Conservation (phyloP, 2,329 filamentous ascomycete genomes). For the Penicillium sp. region DNA sequence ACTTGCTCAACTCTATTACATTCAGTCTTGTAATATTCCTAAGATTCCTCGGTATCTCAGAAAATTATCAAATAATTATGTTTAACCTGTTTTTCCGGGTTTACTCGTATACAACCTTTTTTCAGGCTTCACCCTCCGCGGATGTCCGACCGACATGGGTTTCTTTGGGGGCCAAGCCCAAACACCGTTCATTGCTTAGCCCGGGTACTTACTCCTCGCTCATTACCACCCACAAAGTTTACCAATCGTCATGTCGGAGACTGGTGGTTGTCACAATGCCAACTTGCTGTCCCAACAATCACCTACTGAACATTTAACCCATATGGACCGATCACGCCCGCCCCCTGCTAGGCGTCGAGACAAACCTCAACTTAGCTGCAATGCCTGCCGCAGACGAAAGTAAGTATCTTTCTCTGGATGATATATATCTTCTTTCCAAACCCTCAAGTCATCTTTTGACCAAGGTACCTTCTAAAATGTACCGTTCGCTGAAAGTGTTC, state of each 20-base stretch:
- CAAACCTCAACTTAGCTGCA: slow-evolving; percentile 1
- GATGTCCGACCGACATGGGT: not conserved
- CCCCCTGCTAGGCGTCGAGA: not conserved
- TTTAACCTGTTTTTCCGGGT: too few species aligned
- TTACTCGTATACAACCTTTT: too few species aligned
- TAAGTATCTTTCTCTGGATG: not conserved
- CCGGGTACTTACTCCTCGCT: too few species aligned
- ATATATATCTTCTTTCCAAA: not conserved
- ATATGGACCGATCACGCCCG: not conserved
- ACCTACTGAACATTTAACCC: not conserved
- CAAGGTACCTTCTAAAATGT: not conserved
- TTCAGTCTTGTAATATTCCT: too few species aligned
- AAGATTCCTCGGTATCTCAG: too few species aligned
- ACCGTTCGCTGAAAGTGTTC: not conserved
- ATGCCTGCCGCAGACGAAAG: not conserved
- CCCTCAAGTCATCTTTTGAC: not conserved
- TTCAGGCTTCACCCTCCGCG: not conserved
- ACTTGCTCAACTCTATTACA: too few species aligned
- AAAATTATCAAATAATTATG: too few species aligned
- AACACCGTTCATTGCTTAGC: not conserved
- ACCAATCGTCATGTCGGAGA: not conserved
- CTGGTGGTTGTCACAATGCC: not conserved
- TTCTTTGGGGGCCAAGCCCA: not conserved
- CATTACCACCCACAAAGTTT: not conserved
- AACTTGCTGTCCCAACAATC: not conserved